Evolutionary conservation across 1,139 yeast species (phyloP), one percentile per base, ranked within the genome.

Genomic region (Diutina siamensis): DNA sequence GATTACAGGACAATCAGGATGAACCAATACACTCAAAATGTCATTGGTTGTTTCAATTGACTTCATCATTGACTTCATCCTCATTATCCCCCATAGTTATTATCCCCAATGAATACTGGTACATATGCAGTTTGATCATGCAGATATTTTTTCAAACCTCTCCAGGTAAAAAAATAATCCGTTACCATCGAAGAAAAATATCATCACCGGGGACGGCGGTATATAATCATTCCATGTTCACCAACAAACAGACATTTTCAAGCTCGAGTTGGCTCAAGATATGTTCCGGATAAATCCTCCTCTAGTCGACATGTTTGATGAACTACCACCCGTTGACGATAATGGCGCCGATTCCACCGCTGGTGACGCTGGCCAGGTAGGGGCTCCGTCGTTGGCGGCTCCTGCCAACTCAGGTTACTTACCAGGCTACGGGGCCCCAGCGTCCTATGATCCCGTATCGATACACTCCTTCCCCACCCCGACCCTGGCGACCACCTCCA

Each of bases 261-360:
- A 25, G 28, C 10, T 25, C 9, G 28, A 25, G 28, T 25, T 25
- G 15, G 12, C 28, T 21, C 28, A 12, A 35, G 18, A 18, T 32
- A 38, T 38, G 42, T 38, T 38, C 42, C 42, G 28, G 32, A 38
- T 38, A 22, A 38, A 22, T 18, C 42, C 25, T 15, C 42, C 42
- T 13, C 10, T 25, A 15, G 15, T 17, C 17, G 42, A 38, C 31
- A 38, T 38, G 42, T 38, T 38, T 38, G 42, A 38, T 9, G 42
- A 38, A 21, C 28, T 38, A 25, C 42, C 31, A 25, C 42, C 42
- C 21, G 10, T n/a, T 8, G 32, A 38, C 17, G 42, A 38, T 10
- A 15, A 15, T 15, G 9, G 19, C 33, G 31, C 9, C 40, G 15
- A 35, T n/a, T 17, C 22, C 19, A 18, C 13, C 34, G 15, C 4